A percentile compares a stretch with the other conserved stretches of the same genome.
Conservation (phyloP, 1,284 basidiomycete genomes). For the Rhizoctonia solani region DNA sequence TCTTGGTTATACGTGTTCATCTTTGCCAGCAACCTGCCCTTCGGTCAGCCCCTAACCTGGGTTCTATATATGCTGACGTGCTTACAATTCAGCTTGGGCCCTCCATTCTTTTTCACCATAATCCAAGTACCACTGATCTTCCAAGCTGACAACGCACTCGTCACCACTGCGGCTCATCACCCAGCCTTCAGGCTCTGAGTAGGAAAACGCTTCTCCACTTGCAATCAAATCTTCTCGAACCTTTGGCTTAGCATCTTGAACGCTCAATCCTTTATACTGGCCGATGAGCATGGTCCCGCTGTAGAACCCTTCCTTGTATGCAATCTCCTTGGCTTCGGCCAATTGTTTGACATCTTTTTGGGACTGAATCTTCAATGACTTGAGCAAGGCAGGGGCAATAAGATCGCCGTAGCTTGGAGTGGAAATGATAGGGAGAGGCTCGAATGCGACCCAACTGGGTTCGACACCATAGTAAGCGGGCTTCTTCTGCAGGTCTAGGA, state of each 20-base stretch:
- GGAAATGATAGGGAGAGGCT: conserved; percentile 85
- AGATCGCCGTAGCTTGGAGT: conserved; percentile 93
- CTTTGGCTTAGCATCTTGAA: conserved; percentile 90
- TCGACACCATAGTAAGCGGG: conserved; percentile 96
- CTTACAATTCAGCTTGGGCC: conserved; percentile 79
- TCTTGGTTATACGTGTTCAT: conserved; percentile 93
- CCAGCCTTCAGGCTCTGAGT: conserved; percentile 94
- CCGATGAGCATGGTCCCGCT: conserved; percentile 89
- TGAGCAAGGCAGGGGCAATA: conserved; percentile 85
- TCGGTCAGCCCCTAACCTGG: background rate
- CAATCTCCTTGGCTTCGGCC: conserved; percentile 95
- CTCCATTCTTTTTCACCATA: conserved; percentile 94
- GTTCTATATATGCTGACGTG: conserved; percentile 36
- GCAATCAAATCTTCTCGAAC: conserved; percentile 86
- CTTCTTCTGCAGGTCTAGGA: conserved; percentile 95
- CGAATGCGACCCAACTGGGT: conserved; percentile 83
- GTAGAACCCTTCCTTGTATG: conserved; percentile 99
- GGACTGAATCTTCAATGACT: conserved; percentile 92
- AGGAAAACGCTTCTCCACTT: conserved; percentile 78
- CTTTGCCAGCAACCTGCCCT: conserved; percentile 67
- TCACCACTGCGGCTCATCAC: conserved; percentile 90
- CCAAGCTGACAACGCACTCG: conserved; percentile 96
- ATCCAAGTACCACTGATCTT: conserved; percentile 99
- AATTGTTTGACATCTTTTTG: conserved; percentile 94
- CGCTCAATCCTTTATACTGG: conserved; percentile 83